phyloP scores from a whole-genome alignment of 2,329 filamentous ascomycete genomes.

The Verticillium nonalfalfae region DNA sequence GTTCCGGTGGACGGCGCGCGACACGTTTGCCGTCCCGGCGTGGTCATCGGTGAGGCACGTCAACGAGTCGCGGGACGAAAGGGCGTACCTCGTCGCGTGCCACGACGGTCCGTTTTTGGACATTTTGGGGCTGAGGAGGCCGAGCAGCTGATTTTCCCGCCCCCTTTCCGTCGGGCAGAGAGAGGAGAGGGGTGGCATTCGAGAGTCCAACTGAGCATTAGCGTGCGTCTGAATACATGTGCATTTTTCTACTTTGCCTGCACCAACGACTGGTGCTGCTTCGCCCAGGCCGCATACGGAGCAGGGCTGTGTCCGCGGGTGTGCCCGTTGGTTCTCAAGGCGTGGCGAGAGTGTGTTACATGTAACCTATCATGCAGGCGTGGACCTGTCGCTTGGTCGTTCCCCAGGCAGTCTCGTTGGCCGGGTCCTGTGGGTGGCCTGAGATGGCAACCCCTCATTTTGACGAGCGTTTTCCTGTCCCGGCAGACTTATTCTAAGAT shows the following conservation, averaged over 20 bases:
- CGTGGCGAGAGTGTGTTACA: no score
- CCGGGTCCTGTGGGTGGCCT: no score
- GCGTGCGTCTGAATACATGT: background rate
- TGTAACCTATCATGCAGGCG: no score
- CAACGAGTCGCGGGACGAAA: constrained; percentile 18
- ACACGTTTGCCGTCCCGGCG: constrained; percentile 47
- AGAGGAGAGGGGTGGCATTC: background rate
- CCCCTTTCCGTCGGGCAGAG: background rate
- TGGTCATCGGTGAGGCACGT: constrained; percentile 44
- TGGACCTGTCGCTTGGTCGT: no score
- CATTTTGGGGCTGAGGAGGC: constrained; percentile 16
- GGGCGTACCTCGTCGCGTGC: constrained; percentile 25
- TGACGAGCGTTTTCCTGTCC: no score
- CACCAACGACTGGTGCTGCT: no score
- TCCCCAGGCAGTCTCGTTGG: no score
- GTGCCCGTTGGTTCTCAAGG: no score
- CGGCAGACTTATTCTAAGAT: no score
- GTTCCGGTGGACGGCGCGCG: constrained; percentile 36
- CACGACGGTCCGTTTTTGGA: constrained; percentile 27
- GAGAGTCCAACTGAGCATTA: background rate
- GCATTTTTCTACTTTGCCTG: no score
- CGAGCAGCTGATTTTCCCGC: background rate
- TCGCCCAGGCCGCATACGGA: no score
- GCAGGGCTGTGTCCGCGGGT: no score
- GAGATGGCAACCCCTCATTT: background rate